Evolutionary conservation across 78 protist species (phyloP).

Genomic region (Dictyostelium firmibasis): DNA sequence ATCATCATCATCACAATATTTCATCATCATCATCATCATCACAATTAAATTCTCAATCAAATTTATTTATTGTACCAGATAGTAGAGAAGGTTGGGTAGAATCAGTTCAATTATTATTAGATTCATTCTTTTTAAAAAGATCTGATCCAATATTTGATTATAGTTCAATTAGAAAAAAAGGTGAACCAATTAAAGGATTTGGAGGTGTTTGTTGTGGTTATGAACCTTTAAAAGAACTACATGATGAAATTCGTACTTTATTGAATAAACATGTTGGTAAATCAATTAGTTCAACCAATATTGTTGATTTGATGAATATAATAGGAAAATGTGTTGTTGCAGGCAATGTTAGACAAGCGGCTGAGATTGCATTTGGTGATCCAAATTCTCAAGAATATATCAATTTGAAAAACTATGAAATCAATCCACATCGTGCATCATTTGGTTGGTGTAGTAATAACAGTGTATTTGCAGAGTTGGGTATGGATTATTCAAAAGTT

Average conservation of each 20-base stretch:
- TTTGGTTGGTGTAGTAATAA: slow-evolving; percentile 94
- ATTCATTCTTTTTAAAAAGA: slow-evolving; percentile 54
- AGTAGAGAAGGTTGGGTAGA: slow-evolving; percentile 91
- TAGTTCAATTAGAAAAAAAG: slow-evolving; percentile 76
- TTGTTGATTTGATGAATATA: slow-evolving; percentile 94
- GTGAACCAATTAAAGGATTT: slow-evolving; percentile 90
- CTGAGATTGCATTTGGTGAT: slow-evolving; percentile 94
- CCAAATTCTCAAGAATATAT: slow-evolving; percentile 81
- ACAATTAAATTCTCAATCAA: too few relatives aligned
- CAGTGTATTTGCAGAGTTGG: slow-evolving; percentile 83
- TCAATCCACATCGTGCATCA: slow-evolving; percentile 86
- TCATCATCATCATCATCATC: neutral
- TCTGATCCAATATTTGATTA: slow-evolving; percentile 77
- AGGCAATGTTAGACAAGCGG: slow-evolving; percentile 90
- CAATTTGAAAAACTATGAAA: slow-evolving; percentile 88
- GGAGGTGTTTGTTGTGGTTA: slow-evolving; percentile 94
- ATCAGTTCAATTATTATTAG: slow-evolving; percentile 77
- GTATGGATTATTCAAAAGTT: slow-evolving; percentile 89
- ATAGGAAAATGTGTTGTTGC: slow-evolving; percentile 93
- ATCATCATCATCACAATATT: neutral
- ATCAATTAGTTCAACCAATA: slow-evolving; percentile 59
- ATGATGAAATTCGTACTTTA: neutral
- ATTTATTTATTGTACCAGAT: slow-evolving; percentile 75
- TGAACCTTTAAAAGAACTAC: slow-evolving; percentile 79
- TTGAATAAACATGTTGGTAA: slow-evolving; percentile 58